These are phyloP conservation scores for Beverwykella pulmonaria DNA, from an alignment of 495 filamentous ascomycete species.

Conservation along the genomic window DNA sequence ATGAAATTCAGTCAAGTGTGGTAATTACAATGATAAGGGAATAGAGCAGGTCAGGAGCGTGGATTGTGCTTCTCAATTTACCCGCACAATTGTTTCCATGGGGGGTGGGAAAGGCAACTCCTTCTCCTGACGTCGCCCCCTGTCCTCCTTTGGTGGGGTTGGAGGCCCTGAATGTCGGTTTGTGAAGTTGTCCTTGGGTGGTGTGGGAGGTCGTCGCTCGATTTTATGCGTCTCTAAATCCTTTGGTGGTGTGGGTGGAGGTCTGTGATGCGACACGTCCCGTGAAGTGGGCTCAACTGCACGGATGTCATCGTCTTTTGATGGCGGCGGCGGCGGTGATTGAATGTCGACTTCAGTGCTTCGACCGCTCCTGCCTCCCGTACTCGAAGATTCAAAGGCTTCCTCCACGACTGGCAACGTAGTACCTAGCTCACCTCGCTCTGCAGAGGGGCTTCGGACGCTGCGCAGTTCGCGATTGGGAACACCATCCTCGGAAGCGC, in stretches of 20 bases:
- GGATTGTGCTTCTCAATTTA: conserved; percentile 20
- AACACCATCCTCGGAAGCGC: conserved; percentile 57
- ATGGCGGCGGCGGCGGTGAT: conserved; percentile 13
- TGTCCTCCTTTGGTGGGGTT: conserved; percentile 45
- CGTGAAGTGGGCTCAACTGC: conserved; percentile 10
- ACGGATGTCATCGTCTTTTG: conserved; percentile 15
- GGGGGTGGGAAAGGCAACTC: conserved; percentile 37
- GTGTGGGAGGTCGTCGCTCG: conserved; percentile 40
- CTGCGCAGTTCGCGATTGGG: conserved; percentile 55
- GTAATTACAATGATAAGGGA: conserved; percentile 8
- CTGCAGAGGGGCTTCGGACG: conserved; percentile 56
- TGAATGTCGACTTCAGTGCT: conserved; percentile 35
- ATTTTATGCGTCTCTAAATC: conserved; percentile 23
- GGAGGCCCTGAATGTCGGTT: conserved; percentile 36
- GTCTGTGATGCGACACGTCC: conserved; percentile 27
- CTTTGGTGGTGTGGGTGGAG: conserved; percentile 47
- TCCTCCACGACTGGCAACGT: conserved; percentile 94
- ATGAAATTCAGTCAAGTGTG: conserved; percentile 10
- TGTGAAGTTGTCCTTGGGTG: conserved; percentile 37
- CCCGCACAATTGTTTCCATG: conserved; percentile 31
- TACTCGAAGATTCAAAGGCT: conserved; percentile 76
- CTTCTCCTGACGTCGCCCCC: conserved; percentile 39
- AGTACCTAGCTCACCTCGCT: conserved; percentile 61
- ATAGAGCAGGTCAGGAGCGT: not conserved
- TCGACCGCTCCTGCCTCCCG: conserved; percentile 57